Evolutionary conservation across 2,329 filamentous ascomycete species (phyloP).

Genomic region (Pestalotiopsis sp.): DNA sequence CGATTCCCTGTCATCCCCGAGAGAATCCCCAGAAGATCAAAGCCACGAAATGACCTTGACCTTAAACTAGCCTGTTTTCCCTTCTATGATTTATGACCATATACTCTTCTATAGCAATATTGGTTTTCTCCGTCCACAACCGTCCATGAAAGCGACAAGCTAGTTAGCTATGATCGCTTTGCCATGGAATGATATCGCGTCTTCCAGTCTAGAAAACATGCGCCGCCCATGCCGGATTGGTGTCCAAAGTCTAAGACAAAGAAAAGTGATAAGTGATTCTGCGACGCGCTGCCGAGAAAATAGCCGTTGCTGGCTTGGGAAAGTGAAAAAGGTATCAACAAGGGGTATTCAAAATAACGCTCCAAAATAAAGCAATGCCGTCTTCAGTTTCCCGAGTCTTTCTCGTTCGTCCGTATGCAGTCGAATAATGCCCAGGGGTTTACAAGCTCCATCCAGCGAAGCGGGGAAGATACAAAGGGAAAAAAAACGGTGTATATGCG

Average conservation of each 20-base stretch:
- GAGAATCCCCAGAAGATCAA: background rate
- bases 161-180: background rate
- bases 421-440: background rate
- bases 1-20: background rate
- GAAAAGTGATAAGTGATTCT: background rate
- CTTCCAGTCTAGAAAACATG: background rate
- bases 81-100: background rate
- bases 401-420: background rate
- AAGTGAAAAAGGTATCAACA: conserved; percentile 18
- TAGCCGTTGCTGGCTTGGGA: background rate
- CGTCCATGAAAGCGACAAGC: background rate
- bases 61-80: background rate
- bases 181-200: background rate
- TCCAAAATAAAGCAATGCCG: conserved; percentile 7
- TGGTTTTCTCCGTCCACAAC: background rate
- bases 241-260: background rate
- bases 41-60: background rate
- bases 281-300: background rate
- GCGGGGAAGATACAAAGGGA: conserved; percentile 8
- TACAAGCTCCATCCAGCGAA: conserved; percentile 1
- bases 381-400: conserved; percentile 1
- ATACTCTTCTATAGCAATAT: background rate
- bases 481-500: conserved; percentile 1
- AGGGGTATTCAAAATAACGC: conserved; percentile 15
- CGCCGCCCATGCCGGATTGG: background rate